phyloP scores from a whole-genome alignment of 163 green algal genomes.

The Chlamydomonas reinhardtii region DNA sequence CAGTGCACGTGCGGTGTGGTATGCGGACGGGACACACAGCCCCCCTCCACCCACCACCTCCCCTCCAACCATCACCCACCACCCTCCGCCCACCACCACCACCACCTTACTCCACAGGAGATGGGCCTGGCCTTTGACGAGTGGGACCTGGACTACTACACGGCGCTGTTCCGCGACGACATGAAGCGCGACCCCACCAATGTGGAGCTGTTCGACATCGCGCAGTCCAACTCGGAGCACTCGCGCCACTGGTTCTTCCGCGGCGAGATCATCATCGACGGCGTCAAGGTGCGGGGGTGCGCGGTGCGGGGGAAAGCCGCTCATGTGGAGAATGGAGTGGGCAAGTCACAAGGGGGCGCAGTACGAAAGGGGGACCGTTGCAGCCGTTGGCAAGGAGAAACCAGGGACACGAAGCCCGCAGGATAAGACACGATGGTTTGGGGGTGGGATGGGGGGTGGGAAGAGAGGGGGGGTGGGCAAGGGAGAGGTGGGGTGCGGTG shows the following conservation, averaged over 20 bases:
- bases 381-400: too few species aligned
- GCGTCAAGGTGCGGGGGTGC: conserved; percentile 53
- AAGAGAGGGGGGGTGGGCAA: too few species aligned
- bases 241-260: conserved; percentile 96
- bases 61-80: too few species aligned
- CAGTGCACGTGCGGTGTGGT: too few species aligned
- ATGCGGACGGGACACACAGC: too few species aligned
- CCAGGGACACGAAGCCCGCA: too few species aligned
- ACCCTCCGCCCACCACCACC: neutral
- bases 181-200: conserved; percentile 96
- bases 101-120: conserved; percentile 63
- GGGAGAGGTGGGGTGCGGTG: too few species aligned
- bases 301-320: neutral
- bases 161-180: conserved; percentile 87
- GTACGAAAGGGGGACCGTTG: too few species aligned
- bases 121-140: conserved; percentile 98
- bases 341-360: neutral
- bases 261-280: conserved; percentile 94
- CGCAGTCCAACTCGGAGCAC: conserved; percentile 92
- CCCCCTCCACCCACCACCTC: too few species aligned
- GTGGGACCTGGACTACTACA: conserved; percentile 97
- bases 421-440: too few species aligned
- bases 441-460: too few species aligned
- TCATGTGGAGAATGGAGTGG: neutral
- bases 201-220: conserved; percentile 99